phyloP scores from a whole-genome alignment of 495 filamentous ascomycete species.

The Penicillium canescens region DNA sequence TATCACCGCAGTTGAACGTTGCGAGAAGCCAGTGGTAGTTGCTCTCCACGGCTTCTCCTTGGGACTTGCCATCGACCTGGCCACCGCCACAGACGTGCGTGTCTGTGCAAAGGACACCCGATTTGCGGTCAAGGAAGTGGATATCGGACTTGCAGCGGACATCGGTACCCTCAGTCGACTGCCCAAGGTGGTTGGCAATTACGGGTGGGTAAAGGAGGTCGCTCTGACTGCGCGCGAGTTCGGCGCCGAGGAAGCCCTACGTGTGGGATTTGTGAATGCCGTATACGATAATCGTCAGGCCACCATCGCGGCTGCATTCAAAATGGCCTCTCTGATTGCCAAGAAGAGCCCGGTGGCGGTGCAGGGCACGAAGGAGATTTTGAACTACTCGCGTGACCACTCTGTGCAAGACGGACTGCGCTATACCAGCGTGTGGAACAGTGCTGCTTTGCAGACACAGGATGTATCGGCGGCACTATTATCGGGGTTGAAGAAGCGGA shows the following conservation, averaged over 20 bases:
- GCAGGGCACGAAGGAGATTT: slow-evolving; percentile 87
- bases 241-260: slow-evolving; percentile 72
- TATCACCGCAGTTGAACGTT: slow-evolving; percentile 74
- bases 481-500: slow-evolving; percentile 76
- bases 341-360: slow-evolving; percentile 89
- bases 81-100: slow-evolving; percentile 76
- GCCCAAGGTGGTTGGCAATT: slow-evolving; percentile 76
- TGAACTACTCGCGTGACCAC: slow-evolving; percentile 85
- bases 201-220: slow-evolving; percentile 91
- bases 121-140: slow-evolving; percentile 90
- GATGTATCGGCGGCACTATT: slow-evolving; percentile 75
- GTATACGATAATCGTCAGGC: slow-evolving; percentile 67
- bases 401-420: slow-evolving; percentile 74
- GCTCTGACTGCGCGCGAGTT: slow-evolving; percentile 77
- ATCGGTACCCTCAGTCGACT: slow-evolving; percentile 84
- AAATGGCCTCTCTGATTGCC: slow-evolving; percentile 67
- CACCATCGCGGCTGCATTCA: slow-evolving; percentile 61
- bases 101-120: slow-evolving; percentile 62
- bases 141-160: slow-evolving; percentile 93
- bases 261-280: slow-evolving; percentile 82
- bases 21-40: slow-evolving; percentile 89
- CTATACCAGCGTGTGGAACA: slow-evolving; percentile 88
- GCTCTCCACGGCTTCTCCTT: slow-evolving; percentile 79
- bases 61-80: slow-evolving; percentile 84
- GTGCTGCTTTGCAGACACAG: slow-evolving; percentile 73